These are phyloP conservation scores for Salvia splendens DNA, from an alignment of 257 asterid species.

Conservation along the genomic window DNA sequence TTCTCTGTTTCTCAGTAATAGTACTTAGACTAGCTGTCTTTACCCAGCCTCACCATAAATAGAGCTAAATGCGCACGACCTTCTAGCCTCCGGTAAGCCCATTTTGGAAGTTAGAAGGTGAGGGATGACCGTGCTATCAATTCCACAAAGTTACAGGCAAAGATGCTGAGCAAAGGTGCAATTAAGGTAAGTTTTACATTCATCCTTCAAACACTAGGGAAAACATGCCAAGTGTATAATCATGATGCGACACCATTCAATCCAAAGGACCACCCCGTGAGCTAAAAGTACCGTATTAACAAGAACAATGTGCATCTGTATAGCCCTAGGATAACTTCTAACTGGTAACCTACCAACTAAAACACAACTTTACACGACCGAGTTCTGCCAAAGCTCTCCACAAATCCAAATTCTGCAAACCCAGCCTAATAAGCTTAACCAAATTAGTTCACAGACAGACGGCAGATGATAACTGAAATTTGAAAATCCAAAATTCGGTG, in stretches of 20 bases:
- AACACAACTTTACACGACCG: not conserved
- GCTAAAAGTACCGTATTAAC: constrained; percentile 12
- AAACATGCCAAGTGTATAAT: not conserved
- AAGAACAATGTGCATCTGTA: constrained; percentile 17
- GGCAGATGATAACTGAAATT: not conserved
- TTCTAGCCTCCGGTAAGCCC: not conserved
- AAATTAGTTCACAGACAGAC: constrained; percentile 12
- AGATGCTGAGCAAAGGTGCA: constrained; percentile 1
- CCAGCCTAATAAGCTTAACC: not conserved
- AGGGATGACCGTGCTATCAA: not conserved
- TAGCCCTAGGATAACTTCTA: constrained; percentile 14
- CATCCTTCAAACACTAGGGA: constrained; percentile 10
- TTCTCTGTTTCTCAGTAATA: constrained; percentile 16
- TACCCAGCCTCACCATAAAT: not conserved
- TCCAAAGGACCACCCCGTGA: not conserved
- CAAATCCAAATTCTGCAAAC: constrained; percentile 27
- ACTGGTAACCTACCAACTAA: constrained; percentile 15
- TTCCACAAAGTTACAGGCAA: not conserved
- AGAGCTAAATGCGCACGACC: not conserved
- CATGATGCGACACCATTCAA: not conserved
- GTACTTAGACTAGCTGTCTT: not conserved
- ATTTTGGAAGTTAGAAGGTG: not conserved
- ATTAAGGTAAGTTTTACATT: not conserved
- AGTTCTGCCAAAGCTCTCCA: constrained; percentile 17
- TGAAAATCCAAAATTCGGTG: not conserved